Conservation (phyloP, 2,329 filamentous ascomycete genomes). For the Bipolaris bicolor region DNA sequence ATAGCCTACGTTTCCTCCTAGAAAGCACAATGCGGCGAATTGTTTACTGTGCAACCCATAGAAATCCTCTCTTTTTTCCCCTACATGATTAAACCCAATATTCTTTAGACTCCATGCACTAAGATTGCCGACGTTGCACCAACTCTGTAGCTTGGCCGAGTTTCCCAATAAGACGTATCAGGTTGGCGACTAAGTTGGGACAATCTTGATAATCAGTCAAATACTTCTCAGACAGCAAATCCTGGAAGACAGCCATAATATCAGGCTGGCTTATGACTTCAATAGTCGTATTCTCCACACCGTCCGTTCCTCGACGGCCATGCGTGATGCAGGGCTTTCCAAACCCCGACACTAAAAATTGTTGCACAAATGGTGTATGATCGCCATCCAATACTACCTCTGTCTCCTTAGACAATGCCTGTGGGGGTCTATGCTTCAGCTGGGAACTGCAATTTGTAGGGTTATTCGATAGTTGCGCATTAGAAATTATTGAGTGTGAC, state of each 20-base stretch:
- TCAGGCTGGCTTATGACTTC: neutral
- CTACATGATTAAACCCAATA: neutral
- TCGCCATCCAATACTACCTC: neutral
- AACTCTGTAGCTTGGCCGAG: neutral
- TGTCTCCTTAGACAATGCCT: neutral
- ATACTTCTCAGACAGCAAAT: neutral
- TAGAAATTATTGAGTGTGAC: neutral
- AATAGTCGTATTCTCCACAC: neutral
- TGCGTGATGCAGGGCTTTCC: neutral
- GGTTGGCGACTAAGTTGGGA: neutral
- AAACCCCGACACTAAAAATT: neutral
- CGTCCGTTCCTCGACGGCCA: neutral
- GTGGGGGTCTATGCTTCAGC: neutral
- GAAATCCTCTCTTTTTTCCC: neutral
- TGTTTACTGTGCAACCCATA: neutral
- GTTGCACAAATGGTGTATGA: neutral
- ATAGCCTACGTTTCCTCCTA: too few relatives aligned
- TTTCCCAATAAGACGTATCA: neutral
- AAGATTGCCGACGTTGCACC: neutral
- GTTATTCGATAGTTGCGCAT: neutral
- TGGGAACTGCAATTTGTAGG: neutral
- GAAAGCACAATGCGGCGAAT: neutral
- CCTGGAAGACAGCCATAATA: neutral
- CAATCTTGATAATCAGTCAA: neutral
- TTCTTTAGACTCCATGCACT: neutral